Percentiles rank a stretch among this genome's conserved stretches.
phyloP scores from a whole-genome alignment of 1,284 basidiomycete genomes.

The Marasmius fiardii region DNA sequence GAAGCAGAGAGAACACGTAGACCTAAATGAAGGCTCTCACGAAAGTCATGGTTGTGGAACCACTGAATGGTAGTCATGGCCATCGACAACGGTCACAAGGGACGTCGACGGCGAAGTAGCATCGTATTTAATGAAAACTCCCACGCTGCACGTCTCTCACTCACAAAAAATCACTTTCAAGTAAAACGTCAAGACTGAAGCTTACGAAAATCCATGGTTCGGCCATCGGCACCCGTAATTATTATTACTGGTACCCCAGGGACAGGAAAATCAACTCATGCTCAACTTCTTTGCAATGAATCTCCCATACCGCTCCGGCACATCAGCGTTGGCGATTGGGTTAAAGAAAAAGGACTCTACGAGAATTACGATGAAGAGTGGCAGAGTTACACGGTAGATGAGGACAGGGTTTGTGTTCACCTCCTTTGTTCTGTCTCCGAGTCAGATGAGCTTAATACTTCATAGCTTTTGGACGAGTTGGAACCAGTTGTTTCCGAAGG shows the following conservation, averaged over 20 bases:
- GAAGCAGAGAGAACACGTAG: not conserved
- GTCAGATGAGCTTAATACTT: not conserved
- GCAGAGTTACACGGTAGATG: slow-evolving; percentile 93
- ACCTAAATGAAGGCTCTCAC: not conserved
- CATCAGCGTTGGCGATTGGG: slow-evolving; percentile 87
- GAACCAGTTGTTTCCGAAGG: slow-evolving; percentile 68
- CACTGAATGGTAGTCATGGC: too few species aligned
- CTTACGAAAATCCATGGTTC: slow-evolving; percentile 1
- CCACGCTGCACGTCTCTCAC: too few species aligned
- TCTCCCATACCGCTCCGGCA: slow-evolving; percentile 69
- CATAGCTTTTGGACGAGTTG: slow-evolving; percentile 84
- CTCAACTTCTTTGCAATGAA: slow-evolving; percentile 70
- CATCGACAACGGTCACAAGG: too few species aligned
- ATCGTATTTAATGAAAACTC: not conserved
- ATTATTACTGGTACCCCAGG: slow-evolving; percentile 91
- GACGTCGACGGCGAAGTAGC: too few species aligned
- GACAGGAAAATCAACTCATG: slow-evolving; percentile 89
- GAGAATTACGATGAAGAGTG: slow-evolving; percentile 91
- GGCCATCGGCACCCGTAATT: slow-evolving; percentile 67
- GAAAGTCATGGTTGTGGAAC: not conserved
- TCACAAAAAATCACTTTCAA: too few species aligned
- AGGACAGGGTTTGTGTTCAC: slow-evolving; percentile 77
- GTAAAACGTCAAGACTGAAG: not conserved
- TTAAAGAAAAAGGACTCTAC: slow-evolving; percentile 83
- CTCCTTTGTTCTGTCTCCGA: not conserved